These are phyloP conservation scores for Rosa persica DNA, from an alignment of 306 rosid species.

Conservation along the genomic window DNA sequence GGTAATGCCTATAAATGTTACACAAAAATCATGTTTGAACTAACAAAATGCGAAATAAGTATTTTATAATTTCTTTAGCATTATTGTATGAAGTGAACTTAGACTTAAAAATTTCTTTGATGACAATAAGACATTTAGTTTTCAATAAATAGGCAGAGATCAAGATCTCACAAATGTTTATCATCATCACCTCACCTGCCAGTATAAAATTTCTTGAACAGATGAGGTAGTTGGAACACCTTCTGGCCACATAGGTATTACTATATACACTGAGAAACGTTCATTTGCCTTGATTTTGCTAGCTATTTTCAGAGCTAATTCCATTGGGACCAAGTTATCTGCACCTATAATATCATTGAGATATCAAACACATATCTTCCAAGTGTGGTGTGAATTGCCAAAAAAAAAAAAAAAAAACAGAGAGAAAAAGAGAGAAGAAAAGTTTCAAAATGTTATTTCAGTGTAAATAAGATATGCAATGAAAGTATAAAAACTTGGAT, in stretches of 20 bases:
- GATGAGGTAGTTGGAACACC: constrained; percentile 67
- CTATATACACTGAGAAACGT: constrained; percentile 57
- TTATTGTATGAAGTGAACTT: too few species aligned
- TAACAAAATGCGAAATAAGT: too few species aligned
- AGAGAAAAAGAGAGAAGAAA: too few species aligned
- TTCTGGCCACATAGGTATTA: constrained; percentile 87
- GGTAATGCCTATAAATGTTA: too few species aligned
- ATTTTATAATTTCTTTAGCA: too few species aligned
- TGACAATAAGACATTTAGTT: too few species aligned
- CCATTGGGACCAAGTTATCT: constrained; percentile 67
- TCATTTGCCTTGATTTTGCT: constrained; percentile 55
- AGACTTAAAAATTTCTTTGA: too few species aligned
- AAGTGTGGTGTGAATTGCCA: background rate
- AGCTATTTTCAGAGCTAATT: constrained; percentile 62
- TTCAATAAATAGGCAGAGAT: too few species aligned
- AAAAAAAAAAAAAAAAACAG: too few species aligned
- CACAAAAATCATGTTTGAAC: too few species aligned
- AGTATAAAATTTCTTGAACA: constrained; percentile 72
- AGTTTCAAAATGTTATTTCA: too few species aligned
- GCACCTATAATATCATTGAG: constrained; percentile 49
- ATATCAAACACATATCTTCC: constrained; percentile 8
- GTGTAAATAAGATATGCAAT: background rate
- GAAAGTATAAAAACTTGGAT: too few species aligned
- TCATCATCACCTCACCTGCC: constrained; percentile 60
- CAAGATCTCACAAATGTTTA: background rate